Percentiles rank a stretch among this genome's conserved stretches.
Evolutionary conservation across 192 early-diverging fungal species (phyloP).

Genomic region (Rhizophagus prolifer): DNA sequence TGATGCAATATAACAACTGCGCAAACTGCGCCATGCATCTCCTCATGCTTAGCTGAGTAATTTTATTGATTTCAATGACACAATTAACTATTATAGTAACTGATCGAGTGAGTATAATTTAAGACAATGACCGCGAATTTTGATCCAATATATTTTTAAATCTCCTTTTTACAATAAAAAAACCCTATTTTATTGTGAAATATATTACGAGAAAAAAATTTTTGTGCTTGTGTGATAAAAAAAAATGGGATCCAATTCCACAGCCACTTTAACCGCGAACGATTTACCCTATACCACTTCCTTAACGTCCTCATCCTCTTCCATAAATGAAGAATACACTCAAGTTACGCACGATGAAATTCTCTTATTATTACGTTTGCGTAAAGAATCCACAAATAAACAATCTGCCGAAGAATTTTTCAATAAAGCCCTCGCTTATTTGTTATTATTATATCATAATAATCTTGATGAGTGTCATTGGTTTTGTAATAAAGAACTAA

Average conservation of each 20-base stretch:
- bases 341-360: background rate
- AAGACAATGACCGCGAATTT: too few species aligned
- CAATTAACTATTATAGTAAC: too few species aligned
- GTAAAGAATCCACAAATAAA: background rate
- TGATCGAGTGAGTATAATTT: too few species aligned
- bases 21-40: too few species aligned
- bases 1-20: too few species aligned
- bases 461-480: background rate
- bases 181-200: too few species aligned
- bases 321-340: background rate
- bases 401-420: background rate
- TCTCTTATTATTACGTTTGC: background rate
- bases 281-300: background rate
- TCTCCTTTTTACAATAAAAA: too few species aligned
- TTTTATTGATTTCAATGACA: too few species aligned
- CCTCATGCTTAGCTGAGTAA: too few species aligned
- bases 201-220: too few species aligned
- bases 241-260: background rate
- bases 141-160: too few species aligned
- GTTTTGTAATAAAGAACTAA: conserved; percentile 4
- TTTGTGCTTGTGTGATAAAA: too few species aligned
- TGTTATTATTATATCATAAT: background rate
- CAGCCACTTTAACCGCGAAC: background rate
- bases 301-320: background rate
- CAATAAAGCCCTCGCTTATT: background rate